These are phyloP conservation scores for Sporothrix globosa DNA, from an alignment of 2,329 filamentous ascomycete species.

Conservation along the genomic window DNA sequence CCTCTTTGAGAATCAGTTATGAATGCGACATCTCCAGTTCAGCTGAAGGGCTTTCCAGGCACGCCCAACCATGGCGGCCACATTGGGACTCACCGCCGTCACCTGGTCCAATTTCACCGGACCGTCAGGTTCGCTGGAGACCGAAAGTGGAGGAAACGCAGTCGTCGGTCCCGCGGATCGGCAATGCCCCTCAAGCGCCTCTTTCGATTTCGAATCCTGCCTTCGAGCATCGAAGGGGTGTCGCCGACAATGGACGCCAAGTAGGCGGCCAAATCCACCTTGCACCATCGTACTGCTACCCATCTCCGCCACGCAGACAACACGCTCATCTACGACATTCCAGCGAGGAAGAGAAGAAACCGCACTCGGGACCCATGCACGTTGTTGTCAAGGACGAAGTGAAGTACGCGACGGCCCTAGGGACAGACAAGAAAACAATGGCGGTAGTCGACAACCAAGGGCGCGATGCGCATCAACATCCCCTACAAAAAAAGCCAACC, in stretches of 20 bases:
- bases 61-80: neutral
- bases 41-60: neutral
- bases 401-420: neutral
- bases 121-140: neutral
- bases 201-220: neutral
- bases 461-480: neutral
- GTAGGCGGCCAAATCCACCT: neutral
- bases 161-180: neutral
- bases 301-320: conserved; percentile 27
- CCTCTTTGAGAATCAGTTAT: neutral
- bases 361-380: neutral
- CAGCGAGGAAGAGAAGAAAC: neutral
- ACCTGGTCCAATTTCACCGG: neutral
- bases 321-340: neutral
- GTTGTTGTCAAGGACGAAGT: neutral
- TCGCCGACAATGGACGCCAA: neutral
- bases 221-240: neutral
- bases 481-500: neutral
- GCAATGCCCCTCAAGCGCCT: neutral
- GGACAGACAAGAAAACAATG: neutral
- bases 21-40: neutral
- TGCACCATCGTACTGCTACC: conserved; percentile 26
- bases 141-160: conserved; percentile 1
- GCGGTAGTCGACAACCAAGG: neutral
- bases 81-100: neutral